Evolutionary conservation across 805 yeast species (phyloP).

Genomic region (Sungouiozyma intestinalis): DNA sequence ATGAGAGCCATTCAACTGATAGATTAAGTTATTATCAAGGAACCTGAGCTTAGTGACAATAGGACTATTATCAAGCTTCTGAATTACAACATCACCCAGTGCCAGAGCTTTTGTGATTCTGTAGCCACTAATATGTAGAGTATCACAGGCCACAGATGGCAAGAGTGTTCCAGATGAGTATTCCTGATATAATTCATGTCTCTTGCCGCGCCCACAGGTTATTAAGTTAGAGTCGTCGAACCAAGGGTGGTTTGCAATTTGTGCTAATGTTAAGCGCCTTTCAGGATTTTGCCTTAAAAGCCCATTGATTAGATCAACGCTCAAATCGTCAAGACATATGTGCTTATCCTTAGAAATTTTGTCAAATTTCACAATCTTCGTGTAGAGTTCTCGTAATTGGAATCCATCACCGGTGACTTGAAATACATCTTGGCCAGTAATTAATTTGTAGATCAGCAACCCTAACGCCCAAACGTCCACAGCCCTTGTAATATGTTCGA

Average conservation of each 20-base stretch:
- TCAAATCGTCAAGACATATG: neutral
- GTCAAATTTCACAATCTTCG: constrained; percentile 70
- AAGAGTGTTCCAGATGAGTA: neutral
- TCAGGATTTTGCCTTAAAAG: neutral
- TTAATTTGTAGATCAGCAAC: constrained; percentile 80
- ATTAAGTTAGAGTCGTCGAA: neutral
- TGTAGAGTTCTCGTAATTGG: constrained; percentile 39
- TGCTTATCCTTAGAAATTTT: neutral
- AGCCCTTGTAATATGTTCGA: constrained; percentile 74
- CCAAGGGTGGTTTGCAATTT: neutral
- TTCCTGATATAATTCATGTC: no score
- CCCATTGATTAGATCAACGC: neutral
- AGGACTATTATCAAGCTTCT: neutral
- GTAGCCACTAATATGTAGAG: neutral
- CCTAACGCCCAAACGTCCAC: constrained; percentile 97
- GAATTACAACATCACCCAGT: neutral
- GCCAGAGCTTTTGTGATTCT: neutral
- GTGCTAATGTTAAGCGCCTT: neutral
- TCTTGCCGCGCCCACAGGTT: no score
- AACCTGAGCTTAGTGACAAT: neutral
- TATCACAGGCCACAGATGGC: neutral
- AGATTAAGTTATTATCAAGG: constrained; percentile 17
- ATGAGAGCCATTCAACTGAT: constrained; percentile 74
- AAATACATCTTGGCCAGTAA: constrained; percentile 89
- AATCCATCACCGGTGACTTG: constrained; percentile 34